Conservation (phyloP, 371 early-diverging fungal species). For the Mucor lusitanicus region DNA sequence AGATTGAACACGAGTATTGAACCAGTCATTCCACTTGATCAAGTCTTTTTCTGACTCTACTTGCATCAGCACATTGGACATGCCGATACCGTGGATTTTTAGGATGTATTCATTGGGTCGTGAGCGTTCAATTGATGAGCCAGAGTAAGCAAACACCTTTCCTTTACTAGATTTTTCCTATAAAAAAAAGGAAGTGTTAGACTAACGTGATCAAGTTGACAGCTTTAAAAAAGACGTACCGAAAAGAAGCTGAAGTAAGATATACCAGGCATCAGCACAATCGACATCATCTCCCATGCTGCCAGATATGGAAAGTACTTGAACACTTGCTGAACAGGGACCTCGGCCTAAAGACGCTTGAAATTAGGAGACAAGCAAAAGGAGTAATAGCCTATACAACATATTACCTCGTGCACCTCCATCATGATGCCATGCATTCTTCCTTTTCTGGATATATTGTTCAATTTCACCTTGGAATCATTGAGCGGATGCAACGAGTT, state of each 20-base stretch:
- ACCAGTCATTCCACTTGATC: constrained; percentile 46
- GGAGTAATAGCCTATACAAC: background rate
- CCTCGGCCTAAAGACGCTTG: constrained; percentile 24
- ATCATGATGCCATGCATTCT: constrained; percentile 25
- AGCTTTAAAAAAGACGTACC: constrained; percentile 21
- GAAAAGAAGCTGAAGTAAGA: constrained; percentile 58
- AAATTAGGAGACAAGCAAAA: background rate
- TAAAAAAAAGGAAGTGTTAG: constrained; percentile 11
- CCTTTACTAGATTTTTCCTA: constrained; percentile 46
- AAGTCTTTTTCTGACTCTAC: constrained; percentile 48
- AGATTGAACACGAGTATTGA: constrained; percentile 18
- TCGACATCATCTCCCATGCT: constrained; percentile 59
- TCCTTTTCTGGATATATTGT: constrained; percentile 17
- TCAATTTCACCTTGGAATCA: constrained; percentile 9
- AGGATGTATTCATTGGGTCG: constrained; percentile 42
- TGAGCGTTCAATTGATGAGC: constrained; percentile 39
- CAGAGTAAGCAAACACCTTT: constrained; percentile 43
- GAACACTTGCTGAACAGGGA: constrained; percentile 50
- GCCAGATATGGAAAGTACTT: constrained; percentile 53
- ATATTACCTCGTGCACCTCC: constrained; percentile 58
- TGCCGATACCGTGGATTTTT: constrained; percentile 41
- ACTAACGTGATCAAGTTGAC: too few species aligned
- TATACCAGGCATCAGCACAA: constrained; percentile 51
- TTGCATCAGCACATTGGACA: constrained; percentile 50
- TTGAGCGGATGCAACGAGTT: constrained; percentile 8